Evolutionary conservation across 495 filamentous ascomycete species (phyloP).

Genomic region (Antarctomyces pellizariae): DNA sequence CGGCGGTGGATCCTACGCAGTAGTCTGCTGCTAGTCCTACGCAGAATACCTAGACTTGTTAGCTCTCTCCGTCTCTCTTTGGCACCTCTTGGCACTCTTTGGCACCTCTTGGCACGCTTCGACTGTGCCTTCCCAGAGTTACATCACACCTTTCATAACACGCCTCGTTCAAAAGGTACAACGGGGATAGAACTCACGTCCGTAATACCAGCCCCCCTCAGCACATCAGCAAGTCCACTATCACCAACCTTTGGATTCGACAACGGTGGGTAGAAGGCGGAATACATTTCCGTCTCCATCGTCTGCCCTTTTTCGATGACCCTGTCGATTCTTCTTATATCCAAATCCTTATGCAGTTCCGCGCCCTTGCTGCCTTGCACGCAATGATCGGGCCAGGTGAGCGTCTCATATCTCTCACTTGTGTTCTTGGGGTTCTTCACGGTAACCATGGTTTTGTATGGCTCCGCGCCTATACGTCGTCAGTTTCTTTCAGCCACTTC

Average conservation of each 20-base stretch:
- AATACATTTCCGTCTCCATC: constrained; percentile 69
- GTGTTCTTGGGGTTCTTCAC: constrained; percentile 47
- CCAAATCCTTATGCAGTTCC: constrained; percentile 50
- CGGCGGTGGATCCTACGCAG: constrained; percentile 63
- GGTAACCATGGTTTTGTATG: constrained; percentile 37
- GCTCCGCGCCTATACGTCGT: too few relatives aligned
- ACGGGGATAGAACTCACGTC: too few relatives aligned
- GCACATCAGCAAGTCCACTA: constrained; percentile 29
- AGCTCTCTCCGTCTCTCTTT: too few relatives aligned
- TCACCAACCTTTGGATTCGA: constrained; percentile 26
- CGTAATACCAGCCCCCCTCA: constrained; percentile 35
- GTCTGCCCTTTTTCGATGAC: constrained; percentile 60
- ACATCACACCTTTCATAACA: too few relatives aligned
- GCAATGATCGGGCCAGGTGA: constrained; percentile 82
- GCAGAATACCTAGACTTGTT: too few relatives aligned
- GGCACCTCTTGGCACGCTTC: too few relatives aligned
- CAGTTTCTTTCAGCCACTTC: too few relatives aligned
- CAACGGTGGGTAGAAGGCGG: constrained; percentile 57
- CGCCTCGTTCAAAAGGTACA: too few relatives aligned
- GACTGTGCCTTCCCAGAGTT: too few relatives aligned
- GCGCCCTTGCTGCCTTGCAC: constrained; percentile 51
- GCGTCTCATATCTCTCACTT: constrained; percentile 36
- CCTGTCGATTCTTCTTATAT: constrained; percentile 29
- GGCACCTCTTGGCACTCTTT: too few relatives aligned
- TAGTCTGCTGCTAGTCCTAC: constrained; percentile 76